Base-by-base conservation (phyloP, 2,329 filamentous ascomycete species). In the Botryotinia globosa region DNA sequence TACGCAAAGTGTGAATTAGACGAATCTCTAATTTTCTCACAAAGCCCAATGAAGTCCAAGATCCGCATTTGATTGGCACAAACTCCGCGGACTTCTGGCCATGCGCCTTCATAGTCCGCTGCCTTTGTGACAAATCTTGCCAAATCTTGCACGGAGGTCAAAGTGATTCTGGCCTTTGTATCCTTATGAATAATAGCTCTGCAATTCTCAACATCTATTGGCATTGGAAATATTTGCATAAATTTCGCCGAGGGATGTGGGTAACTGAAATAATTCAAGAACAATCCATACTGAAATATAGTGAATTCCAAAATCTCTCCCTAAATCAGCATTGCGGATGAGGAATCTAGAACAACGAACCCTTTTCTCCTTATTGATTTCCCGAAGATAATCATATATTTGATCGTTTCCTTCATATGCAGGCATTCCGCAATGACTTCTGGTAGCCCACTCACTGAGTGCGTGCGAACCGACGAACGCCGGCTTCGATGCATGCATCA, bases 241-340 rank as follows among this genome's bases (percentile, higher is more conserved):
- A 81, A 74, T 0, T 83, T 82, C 22, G 82, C 78, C 72, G 84
- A 76, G 0, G 85, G 3, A 16, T 34, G 25, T 22, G 25, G 85
- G 70, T 81, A 80, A 25, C 82, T 83, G 20, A 87, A 81, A 80
- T 87, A 87, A 76, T 87, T 81, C 51, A 84, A 75, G 77, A 86
- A 86, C 29, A 84, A 74, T 7, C 84, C 84, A 1, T 84, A 83
- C 71, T 86, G 85, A 79, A 87, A 87, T 2, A 86, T 80, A 39
- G 79, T 83, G 77, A 87, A 87, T 9, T 37, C 56, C 9, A 59
- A 32, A 6, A 34, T 8, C 56, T 59, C 1, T 34, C 4, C 7
- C 56, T 10, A 59, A 3, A 12, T 32, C 4, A 59, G 56, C 56
- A 59, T 5, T 59, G 56, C 16, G 3, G 3, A 37, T 22, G 29